These are phyloP conservation scores for Moesziomyces parantarcticus DNA, from an alignment of 1,284 basidiomycete species.

Conservation along the genomic window DNA sequence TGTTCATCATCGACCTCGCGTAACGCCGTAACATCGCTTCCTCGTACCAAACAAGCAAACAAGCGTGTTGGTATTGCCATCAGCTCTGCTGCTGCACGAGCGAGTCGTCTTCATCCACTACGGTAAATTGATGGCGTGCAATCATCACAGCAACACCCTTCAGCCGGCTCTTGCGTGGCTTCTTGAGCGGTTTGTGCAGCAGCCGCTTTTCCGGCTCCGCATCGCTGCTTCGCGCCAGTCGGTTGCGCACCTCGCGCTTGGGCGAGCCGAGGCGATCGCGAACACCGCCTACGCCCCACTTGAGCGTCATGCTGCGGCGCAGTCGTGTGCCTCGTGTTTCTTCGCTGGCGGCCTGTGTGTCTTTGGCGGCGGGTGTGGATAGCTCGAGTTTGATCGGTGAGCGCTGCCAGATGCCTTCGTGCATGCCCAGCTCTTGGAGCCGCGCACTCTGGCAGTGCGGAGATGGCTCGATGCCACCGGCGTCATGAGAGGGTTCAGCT, in stretches of 20 bases:
- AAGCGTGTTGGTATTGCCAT: no score
- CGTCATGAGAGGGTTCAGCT: background rate
- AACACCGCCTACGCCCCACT: background rate
- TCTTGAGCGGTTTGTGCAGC: slow-evolving; percentile 22
- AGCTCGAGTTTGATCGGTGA: slow-evolving; percentile 25
- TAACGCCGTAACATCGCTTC: no score
- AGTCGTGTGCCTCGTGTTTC: background rate
- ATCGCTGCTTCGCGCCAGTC: slow-evolving; percentile 5
- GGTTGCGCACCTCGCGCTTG: slow-evolving; percentile 21
- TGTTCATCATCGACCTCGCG: no score
- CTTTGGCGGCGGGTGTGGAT: background rate
- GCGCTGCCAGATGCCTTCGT: slow-evolving; percentile 30
- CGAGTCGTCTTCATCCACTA: slow-evolving; percentile 44
- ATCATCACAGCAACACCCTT: slow-evolving; percentile 39
- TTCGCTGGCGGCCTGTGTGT: no score
- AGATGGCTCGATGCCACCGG: slow-evolving; percentile 1
- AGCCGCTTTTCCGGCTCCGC: slow-evolving; percentile 11
- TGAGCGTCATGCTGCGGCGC: slow-evolving; percentile 18
- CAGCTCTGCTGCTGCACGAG: slow-evolving; percentile 7
- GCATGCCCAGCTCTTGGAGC: slow-evolving; percentile 25
- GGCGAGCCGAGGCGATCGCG: slow-evolving; percentile 24
- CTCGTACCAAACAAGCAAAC: no score
- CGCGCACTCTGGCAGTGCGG: slow-evolving; percentile 8
- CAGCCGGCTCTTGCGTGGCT: slow-evolving; percentile 33
- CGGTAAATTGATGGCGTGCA: slow-evolving; percentile 31